Conservation (phyloP, 257 asterid genomes). For the Avicennia marina region DNA sequence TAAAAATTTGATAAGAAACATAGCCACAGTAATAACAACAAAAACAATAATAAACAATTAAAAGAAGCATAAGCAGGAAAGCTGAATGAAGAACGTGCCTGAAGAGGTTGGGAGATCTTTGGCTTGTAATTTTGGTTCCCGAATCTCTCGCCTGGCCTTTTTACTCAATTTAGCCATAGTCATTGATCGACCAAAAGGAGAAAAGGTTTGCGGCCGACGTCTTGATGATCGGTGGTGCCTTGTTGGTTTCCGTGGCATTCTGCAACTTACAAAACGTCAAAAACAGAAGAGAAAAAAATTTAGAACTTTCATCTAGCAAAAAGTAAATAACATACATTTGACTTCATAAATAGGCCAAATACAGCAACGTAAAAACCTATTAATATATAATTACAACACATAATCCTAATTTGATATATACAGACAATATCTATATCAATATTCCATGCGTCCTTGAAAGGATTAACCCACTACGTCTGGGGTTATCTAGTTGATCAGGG, state of each 20-base stretch:
- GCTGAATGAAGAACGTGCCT: conserved; percentile 27
- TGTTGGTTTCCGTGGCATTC: conserved; percentile 54
- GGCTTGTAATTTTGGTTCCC: conserved; percentile 21
- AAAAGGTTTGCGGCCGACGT: conserved; percentile 46
- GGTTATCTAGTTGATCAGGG: too few relatives aligned
- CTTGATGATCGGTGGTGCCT: conserved; percentile 23
- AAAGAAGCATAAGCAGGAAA: conserved; percentile 15
- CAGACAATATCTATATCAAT: too few relatives aligned
- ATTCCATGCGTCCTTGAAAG: too few relatives aligned
- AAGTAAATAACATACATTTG: background rate
- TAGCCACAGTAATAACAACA: background rate
- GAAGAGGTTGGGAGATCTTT: conserved; percentile 29
- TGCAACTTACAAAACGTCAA: conserved; percentile 8
- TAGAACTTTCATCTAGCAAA: background rate
- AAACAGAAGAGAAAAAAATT: background rate
- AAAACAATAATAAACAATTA: background rate
- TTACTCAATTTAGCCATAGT: conserved; percentile 37
- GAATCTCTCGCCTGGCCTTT: conserved; percentile 27
- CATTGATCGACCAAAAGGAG: conserved; percentile 65
- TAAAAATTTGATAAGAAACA: conserved; percentile 11
- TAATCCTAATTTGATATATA: too few relatives aligned
- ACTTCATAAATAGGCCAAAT: background rate
- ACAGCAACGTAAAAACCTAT: background rate
- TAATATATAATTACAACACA: background rate
- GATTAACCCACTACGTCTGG: too few relatives aligned